Conservation (phyloP, 2,329 filamentous ascomycete species). For the Penicillium palitans region DNA sequence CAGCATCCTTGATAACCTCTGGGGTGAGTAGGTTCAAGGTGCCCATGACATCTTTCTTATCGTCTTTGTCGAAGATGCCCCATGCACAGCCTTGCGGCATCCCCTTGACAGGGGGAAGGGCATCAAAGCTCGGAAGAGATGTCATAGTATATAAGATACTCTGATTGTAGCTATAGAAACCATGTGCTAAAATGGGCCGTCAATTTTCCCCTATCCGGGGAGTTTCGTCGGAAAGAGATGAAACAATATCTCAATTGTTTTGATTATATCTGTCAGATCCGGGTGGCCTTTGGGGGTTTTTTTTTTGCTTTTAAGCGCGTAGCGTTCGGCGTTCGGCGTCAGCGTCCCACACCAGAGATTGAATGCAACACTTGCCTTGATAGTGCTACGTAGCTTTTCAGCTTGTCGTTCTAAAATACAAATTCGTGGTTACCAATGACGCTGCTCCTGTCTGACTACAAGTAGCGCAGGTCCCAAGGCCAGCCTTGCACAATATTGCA, state of each 20-base stretch:
- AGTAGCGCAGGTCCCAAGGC: neutral
- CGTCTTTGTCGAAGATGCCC: constrained; percentile 43
- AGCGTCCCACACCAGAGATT: neutral
- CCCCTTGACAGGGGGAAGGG: constrained; percentile 42
- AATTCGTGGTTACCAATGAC: constrained; percentile 13
- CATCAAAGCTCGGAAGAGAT: constrained; percentile 38
- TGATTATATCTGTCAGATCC: neutral
- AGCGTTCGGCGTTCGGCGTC: neutral
- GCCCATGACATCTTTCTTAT: constrained; percentile 47
- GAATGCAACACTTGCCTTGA: neutral
- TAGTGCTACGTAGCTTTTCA: neutral
- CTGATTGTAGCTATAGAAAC: neutral
- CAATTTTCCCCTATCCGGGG: neutral
- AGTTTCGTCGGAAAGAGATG: neutral
- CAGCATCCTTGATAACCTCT: constrained; percentile 44
- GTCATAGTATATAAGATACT: neutral
- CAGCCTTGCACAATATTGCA: constrained; percentile 10
- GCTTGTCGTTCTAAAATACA: constrained; percentile 18
- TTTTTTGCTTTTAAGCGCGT: neutral
- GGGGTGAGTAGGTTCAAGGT: constrained; percentile 50
- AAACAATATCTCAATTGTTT: neutral
- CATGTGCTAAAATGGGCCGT: neutral
- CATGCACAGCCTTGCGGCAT: constrained; percentile 48
- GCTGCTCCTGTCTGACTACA: constrained; percentile 12
- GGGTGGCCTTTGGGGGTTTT: neutral